A percentile compares a stretch with the other conserved stretches of the same genome.
These are phyloP conservation scores for Mediolabrus comicus DNA, from an alignment of 108 stramenopile genomes.

Conservation along the genomic window DNA sequence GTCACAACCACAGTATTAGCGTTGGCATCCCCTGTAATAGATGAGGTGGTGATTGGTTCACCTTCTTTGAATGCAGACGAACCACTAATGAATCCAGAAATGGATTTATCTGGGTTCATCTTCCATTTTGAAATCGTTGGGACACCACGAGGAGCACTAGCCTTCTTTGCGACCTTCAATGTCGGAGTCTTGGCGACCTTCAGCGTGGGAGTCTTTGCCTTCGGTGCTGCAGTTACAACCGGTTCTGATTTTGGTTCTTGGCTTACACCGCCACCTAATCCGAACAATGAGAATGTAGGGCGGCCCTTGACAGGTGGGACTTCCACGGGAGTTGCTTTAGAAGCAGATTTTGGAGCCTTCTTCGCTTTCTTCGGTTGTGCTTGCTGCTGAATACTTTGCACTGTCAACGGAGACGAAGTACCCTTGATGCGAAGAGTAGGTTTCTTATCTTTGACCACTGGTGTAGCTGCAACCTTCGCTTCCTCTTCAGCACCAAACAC, in stretches of 20 bases:
- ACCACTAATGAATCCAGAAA: slow-evolving; percentile 52
- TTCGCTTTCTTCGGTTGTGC: slow-evolving; percentile 18
- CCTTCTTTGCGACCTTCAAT: background rate
- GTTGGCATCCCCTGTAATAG: slow-evolving; percentile 34
- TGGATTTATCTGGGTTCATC: slow-evolving; percentile 49
- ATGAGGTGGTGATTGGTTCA: slow-evolving; percentile 50
- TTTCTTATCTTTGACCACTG: slow-evolving; percentile 8
- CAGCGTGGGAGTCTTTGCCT: slow-evolving; percentile 1
- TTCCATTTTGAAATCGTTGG: slow-evolving; percentile 62
- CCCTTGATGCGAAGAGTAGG: slow-evolving; percentile 5
- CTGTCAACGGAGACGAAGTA: background rate
- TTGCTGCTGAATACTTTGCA: background rate
- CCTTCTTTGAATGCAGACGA: slow-evolving; percentile 51
- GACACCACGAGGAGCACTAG: slow-evolving; percentile 42
- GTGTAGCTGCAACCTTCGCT: slow-evolving; percentile 1
- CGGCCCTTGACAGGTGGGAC: slow-evolving; percentile 37
- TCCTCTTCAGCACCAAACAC: background rate
- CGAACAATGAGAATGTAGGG: slow-evolving; percentile 52
- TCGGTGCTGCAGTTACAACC: background rate
- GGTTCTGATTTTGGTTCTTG: background rate
- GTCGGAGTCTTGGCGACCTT: slow-evolving; percentile 9
- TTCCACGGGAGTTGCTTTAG: background rate
- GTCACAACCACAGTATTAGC: slow-evolving; percentile 45
- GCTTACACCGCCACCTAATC: slow-evolving; percentile 23
- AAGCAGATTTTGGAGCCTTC: background rate